These are phyloP conservation scores for Ascochyta pisi DNA, from an alignment of 2,329 filamentous ascomycete species.

Conservation along the genomic window DNA sequence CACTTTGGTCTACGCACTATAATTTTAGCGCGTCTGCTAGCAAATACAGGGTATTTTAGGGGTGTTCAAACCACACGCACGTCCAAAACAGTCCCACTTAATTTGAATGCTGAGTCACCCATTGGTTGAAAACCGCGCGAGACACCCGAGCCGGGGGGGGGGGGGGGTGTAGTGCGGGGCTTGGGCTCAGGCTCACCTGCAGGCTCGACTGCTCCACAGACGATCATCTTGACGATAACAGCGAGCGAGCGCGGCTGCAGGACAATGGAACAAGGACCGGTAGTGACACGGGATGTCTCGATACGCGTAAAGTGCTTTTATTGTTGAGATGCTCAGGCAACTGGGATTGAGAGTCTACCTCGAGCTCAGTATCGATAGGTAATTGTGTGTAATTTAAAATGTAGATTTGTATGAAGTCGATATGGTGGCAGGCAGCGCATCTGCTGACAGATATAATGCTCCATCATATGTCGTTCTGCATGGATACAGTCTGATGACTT, in stretches of 20 bases:
- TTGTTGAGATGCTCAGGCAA: not conserved
- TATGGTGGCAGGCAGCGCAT: not conserved
- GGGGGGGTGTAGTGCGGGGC: constrained; percentile 22
- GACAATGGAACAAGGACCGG: not conserved
- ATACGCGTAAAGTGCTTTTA: not conserved
- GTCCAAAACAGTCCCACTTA: no score
- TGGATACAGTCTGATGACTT: no score
- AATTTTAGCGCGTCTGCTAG: no score
- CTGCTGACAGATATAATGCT: not conserved
- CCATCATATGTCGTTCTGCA: no score
- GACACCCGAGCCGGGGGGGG: no score
- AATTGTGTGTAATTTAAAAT: not conserved
- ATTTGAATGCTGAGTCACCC: no score
- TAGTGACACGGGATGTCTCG: not conserved
- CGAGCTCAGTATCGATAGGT: not conserved
- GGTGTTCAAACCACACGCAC: no score
- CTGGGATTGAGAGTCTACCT: not conserved
- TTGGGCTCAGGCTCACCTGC: constrained; percentile 1
- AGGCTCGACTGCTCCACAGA: constrained; percentile 12
- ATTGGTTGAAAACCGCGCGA: no score
- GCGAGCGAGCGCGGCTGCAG: constrained; percentile 1
- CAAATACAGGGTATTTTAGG: no score
- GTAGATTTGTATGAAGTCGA: not conserved
- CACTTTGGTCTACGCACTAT: no score
- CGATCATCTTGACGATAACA: constrained; percentile 10